Evolutionary conservation across 352 stramenopile species (phyloP), one percentile per base, ranked within the genome.

Genomic region (Globisporangium irregulare): DNA sequence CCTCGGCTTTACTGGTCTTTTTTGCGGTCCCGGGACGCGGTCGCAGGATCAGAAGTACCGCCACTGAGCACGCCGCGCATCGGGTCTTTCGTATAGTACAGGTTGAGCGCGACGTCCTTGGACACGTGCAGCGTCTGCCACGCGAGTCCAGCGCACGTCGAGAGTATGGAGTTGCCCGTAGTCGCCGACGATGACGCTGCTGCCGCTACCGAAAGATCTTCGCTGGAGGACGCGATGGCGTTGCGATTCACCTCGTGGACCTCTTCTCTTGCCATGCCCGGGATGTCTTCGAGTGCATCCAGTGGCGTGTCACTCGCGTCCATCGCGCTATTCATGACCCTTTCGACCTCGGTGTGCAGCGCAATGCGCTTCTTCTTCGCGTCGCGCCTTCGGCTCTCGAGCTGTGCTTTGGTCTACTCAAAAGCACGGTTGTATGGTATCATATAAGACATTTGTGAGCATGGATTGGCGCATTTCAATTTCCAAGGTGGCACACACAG

Each of bases 341-440:
- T 79, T 62, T 89, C 82, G n/a, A 88, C 82, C 66, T 91, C 82
- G 1, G 64, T 68, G 53, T 88, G 79, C 4, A 77, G 73, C n/a
- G 65, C 73, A 6, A 64, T 69, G 32, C 74, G 66, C 66, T 67
- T 74, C 22, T 68, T 69, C 64, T 77, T 84, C 14, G 71, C 74
- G 36, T 85, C 69, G 20, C 80, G 71, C 27, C 78, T 74, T 36
- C 76, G 76, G 54, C 70, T 87, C 59, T 87, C 79, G 46, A 89
- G 63, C 60, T 91, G 79, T 43, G 79, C 76, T 60, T 84, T 80
- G 12, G 80, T 88, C 73, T 84, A 55, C 15, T 29, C 2, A 2
- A 10, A 48, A 68, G 43, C 43, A 8, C 43, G 18, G 12, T 4
- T n/a, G 67, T 8, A 61, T 38, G 27, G 32, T 25, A 68, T 0